Evolutionary conservation across 441 rosid genomes (phyloP), one percentile per base, ranked within the genome.

Genomic region (Theobroma grandiflorum): DNA sequence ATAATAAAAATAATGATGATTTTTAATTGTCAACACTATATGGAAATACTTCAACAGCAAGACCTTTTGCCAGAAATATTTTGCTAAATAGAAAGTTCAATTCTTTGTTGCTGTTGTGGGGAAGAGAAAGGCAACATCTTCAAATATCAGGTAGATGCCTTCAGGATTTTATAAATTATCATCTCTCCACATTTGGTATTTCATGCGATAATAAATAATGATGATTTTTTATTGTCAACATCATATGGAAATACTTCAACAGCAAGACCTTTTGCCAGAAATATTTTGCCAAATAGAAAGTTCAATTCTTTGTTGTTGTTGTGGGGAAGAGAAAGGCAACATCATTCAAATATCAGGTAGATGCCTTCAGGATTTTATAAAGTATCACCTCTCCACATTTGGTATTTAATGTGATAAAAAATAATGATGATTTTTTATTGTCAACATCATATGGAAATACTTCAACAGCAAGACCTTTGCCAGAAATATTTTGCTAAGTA

Each of bases 91-190:
- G 26, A 5, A 72, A 16, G 47, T 33, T 50, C 45, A 1, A 15
- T 22, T 31, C 15, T 70, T 43, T 14, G 26, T 26, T 35, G 16
- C 16, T 15, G 65, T 59, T 11, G 20, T 6, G 57, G 31, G 4
- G 26, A 26, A n/a, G n/a, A n/a, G n/a, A n/a, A n/a, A 40, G 4
- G 33, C n/a, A n/a, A n/a, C n/a, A n/a, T n/a, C 50, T 20, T 3
- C 84, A 75, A 77, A 66, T 43, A 26, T 74, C 68, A 74, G 40
- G 4, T 3, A 59, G 22, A 74, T 65, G 49, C 64, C 35, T 75
- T 62, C 20, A 50, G 63, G 58, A 58, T 38, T 65, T 38, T 65
- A 50, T 37, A 37, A 8, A 20, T 3, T 50, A 50, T 26, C n/a
- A 12, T 11, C 33, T 42, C 33, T 61, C 53, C n/a, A n/a, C n/a